Evolutionary conservation across 2,329 filamentous ascomycete species (phyloP), one percentile per base, ranked within the genome.

Genomic region (Colletotrichum godetiae): DNA sequence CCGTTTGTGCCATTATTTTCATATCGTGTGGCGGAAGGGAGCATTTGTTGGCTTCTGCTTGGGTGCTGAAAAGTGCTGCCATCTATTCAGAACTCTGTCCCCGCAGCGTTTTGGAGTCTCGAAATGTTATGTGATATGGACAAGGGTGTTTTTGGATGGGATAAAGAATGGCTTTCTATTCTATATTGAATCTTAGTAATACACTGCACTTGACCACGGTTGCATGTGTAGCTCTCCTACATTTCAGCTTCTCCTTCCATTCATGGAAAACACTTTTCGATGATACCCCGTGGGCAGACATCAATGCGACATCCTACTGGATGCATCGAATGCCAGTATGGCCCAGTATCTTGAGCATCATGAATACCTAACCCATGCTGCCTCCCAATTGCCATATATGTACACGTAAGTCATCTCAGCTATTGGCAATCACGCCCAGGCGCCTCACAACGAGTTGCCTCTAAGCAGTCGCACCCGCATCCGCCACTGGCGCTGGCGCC

Each of bases 391-490:
- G 27, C 19, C 46, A 10, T 64, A 27, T 35, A 55, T 35, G 15
- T 15, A 55, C 11, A 65, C 5, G 19, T 65, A n/a, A 11, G 15
- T 12, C 52, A 22, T 31, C 31, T 35, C 31, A 46, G 19, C 19
- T 33, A 19, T 35, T 31, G 55, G 15, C 55, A 29, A 8, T 31
- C 55, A 57, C 13, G 29, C 55, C 29, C 27, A 31, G 27, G 27
- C 27, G 7, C 55, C 55, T 19, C 29, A 15, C n/a, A 2, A 12
- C 4, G 8, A 24, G 13, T 7, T 37, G 24, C 7, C 5, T 33
- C n/a, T 67, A 72, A 19, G 46, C 15, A 22, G 35, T 65, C n/a
- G 46, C 60, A 29, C 70, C 67, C 19, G 27, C 22, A 29, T 4
- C 27, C 27, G 27, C 27, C 27, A 4, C 27, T 29, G 27, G 27